Evolutionary conservation across 1,284 basidiomycete genomes (phyloP).

Genomic region (Ustilago trichophora): DNA sequence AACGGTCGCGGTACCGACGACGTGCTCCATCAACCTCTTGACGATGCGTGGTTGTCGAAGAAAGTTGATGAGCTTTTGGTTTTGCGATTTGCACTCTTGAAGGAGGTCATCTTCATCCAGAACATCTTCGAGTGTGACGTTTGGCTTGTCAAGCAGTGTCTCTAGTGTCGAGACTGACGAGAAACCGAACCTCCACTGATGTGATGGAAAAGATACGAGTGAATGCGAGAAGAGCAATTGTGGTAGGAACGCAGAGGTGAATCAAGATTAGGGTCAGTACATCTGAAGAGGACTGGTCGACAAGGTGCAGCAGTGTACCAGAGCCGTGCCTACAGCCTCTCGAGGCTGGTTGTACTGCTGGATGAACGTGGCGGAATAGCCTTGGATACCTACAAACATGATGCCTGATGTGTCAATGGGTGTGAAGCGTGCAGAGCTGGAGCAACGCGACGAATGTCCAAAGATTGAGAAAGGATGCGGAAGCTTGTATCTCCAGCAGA

Average conservation of each 20-base stretch:
- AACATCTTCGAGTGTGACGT: slow-evolving; percentile 79
- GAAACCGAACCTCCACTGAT: slow-evolving; percentile 66
- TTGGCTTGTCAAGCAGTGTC: slow-evolving; percentile 60
- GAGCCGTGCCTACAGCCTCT: too few species aligned
- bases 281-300: too few species aligned
- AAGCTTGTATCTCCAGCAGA: too few species aligned
- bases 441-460: too few species aligned
- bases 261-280: too few species aligned
- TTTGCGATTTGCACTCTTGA: slow-evolving; percentile 94
- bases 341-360: too few species aligned
- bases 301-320: too few species aligned
- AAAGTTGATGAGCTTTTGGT: slow-evolving; percentile 84
- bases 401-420: slow-evolving; percentile 5
- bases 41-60: slow-evolving; percentile 82
- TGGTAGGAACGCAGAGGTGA: too few species aligned
- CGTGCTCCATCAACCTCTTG: slow-evolving; percentile 81
- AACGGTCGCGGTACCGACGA: slow-evolving; percentile 82
- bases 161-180: slow-evolving; percentile 61
- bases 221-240: too few species aligned
- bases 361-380: too few species aligned
- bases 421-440: too few species aligned
- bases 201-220: neutral
- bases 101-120: slow-evolving; percentile 93
- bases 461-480: too few species aligned
- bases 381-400: slow-evolving; percentile 41